phyloP scores from a whole-genome alignment of 495 filamentous ascomycete species.

The Xylaria cubensis region DNA sequence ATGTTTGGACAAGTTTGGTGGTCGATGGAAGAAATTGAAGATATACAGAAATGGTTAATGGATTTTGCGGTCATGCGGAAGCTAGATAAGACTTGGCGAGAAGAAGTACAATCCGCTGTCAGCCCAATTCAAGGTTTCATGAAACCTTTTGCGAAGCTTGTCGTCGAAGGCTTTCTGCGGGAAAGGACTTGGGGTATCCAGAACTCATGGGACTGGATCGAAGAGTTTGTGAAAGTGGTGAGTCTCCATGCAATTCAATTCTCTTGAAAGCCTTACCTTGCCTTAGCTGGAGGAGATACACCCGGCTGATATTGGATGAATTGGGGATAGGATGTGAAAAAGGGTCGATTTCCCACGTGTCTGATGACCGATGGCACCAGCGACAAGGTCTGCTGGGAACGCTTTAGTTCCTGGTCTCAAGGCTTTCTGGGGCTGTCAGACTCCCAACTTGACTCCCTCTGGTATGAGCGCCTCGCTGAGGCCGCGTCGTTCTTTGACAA shows the following conservation, averaged over 20 bases:
- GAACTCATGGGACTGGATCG: neutral
- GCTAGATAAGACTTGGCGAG: slow-evolving; percentile 22
- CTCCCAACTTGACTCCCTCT: slow-evolving; percentile 9
- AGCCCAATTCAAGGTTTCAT: slow-evolving; percentile 10
- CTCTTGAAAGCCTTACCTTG: neutral
- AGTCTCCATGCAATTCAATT: neutral
- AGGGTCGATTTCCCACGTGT: neutral
- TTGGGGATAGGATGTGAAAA: neutral
- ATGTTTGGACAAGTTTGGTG: neutral
- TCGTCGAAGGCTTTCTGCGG: neutral
- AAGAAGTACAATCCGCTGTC: slow-evolving; percentile 4
- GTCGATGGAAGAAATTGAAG: slow-evolving; percentile 10
- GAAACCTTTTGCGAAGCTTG: neutral
- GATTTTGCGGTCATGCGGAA: slow-evolving; percentile 13
- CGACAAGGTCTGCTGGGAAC: neutral
- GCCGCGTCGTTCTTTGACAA: neutral
- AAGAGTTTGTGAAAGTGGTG: slow-evolving; percentile 6
- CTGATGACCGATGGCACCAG: neutral
- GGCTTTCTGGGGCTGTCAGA: slow-evolving; percentile 4
- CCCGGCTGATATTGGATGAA: neutral
- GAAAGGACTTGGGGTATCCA: neutral
- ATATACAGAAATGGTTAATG: slow-evolving; percentile 20
- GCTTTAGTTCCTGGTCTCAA: slow-evolving; percentile 8
- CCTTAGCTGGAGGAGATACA: neutral
- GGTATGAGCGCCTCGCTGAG: slow-evolving; percentile 18